These are phyloP conservation scores for Cryptococcus jaspeensis DNA, from an alignment of 1,284 basidiomycete genomes.

Conservation along the genomic window DNA sequence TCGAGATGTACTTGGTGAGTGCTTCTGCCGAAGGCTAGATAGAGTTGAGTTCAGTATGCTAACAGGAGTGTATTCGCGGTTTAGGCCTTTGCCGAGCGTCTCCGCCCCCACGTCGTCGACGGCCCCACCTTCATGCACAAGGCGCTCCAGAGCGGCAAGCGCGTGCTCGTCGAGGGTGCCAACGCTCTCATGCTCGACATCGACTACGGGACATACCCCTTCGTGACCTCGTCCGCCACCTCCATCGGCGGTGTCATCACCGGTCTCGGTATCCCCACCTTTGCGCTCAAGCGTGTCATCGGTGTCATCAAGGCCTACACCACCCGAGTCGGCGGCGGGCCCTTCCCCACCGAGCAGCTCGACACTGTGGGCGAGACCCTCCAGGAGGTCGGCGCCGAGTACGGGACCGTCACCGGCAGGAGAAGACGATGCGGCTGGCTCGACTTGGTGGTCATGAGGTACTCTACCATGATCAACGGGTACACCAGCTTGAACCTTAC, in stretches of 20 bases:
- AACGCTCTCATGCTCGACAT: conserved; percentile 98
- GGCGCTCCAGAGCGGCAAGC: conserved; percentile 72
- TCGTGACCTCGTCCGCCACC: conserved; percentile 91
- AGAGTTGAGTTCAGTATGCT: not conserved
- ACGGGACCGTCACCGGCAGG: conserved; percentile 87
- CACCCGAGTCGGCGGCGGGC: conserved; percentile 93
- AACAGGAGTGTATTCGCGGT: not conserved
- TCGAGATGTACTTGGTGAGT: conserved; percentile 78
- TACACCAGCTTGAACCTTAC: conserved; percentile 93
- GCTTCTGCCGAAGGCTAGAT: not conserved
- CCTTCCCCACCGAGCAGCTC: conserved; percentile 94
- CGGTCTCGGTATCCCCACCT: conserved; percentile 90
- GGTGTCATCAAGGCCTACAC: conserved; percentile 98
- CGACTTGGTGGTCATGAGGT: conserved; percentile 89
- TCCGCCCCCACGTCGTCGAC: conserved; percentile 82
- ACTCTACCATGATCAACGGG: conserved; percentile 93
- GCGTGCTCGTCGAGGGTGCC: conserved; percentile 90
- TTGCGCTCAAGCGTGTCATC: conserved; percentile 75
- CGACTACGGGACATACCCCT: conserved; percentile 97
- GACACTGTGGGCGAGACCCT: conserved; percentile 82
- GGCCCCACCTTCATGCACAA: conserved; percentile 81
- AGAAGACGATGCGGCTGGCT: conserved; percentile 95
- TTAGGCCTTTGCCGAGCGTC: conserved; percentile 76
- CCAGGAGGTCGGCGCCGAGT: conserved; percentile 92
- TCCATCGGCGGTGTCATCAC: conserved; percentile 92